Percentiles rank a stretch among this genome's conserved stretches.
Conservation (phyloP, 208 protist genomes). For the Zelonia costaricensis region DNA sequence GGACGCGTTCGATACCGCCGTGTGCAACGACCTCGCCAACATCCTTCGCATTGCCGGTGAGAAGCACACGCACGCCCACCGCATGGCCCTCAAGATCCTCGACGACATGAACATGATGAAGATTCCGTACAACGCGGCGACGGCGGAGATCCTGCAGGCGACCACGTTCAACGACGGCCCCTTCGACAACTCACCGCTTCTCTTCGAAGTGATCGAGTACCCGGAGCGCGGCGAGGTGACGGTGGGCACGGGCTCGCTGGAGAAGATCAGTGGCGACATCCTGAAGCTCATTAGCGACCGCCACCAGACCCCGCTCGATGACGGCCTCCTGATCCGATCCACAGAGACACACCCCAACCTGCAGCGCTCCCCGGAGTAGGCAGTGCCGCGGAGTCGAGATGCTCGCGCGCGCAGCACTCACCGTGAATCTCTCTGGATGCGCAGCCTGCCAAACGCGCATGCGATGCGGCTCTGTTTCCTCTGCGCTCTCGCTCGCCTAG, state of each 20-base stretch:
- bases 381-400: too few species aligned
- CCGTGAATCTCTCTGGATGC: too few species aligned
- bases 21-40: conserved; percentile 90
- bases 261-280: conserved; percentile 60
- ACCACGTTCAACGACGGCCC: conserved; percentile 80
- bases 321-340: conserved; percentile 65
- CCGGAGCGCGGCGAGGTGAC: conserved; percentile 90
- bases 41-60: conserved; percentile 86
- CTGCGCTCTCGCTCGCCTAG: too few species aligned
- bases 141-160: conserved; percentile 67
- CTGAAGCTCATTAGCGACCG: conserved; percentile 81
- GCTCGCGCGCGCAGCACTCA: too few species aligned
- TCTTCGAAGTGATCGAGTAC: conserved; percentile 89
- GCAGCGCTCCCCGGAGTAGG: conserved; percentile 85
- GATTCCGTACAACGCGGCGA: conserved; percentile 73
- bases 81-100: conserved; percentile 74
- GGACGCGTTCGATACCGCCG: conserved; percentile 64
- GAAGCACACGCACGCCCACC: conserved; percentile 64
- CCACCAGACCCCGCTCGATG: conserved; percentile 85
- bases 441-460: too few species aligned
- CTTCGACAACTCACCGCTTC: conserved; percentile 82
- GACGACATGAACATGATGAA: conserved; percentile 89
- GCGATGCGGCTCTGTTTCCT: too few species aligned
- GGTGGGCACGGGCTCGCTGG: conserved; percentile 47
- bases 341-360: conserved; percentile 81